phyloP scores from a whole-genome alignment of 2,329 filamentous ascomycete species.

The Verticillium albo-atrum region DNA sequence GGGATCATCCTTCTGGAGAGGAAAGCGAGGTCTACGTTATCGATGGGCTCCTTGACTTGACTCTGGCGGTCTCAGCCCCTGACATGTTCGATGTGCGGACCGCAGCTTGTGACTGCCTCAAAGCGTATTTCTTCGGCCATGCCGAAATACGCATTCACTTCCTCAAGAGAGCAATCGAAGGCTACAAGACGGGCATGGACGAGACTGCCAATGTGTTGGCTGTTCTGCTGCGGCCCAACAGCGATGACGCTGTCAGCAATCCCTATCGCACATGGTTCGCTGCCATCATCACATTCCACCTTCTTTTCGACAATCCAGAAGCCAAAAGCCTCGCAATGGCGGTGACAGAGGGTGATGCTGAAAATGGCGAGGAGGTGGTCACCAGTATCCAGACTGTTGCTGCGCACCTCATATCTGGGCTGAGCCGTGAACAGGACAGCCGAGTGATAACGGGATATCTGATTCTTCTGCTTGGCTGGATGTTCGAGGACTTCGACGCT shows the following conservation, averaged over 20 bases:
- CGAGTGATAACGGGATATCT: slow-evolving; percentile 79
- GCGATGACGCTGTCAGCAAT: slow-evolving; percentile 61
- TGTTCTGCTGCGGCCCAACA: slow-evolving; percentile 67
- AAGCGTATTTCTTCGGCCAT: slow-evolving; percentile 86
- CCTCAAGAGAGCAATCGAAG: slow-evolving; percentile 80
- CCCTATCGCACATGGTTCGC: slow-evolving; percentile 91
- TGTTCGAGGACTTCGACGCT: slow-evolving; percentile 87
- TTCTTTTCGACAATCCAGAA: slow-evolving; percentile 74
- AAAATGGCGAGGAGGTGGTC: slow-evolving; percentile 88
- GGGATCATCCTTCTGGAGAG: slow-evolving; percentile 45
- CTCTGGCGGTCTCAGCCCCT: slow-evolving; percentile 62
- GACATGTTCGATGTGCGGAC: slow-evolving; percentile 75
- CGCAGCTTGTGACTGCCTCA: slow-evolving; percentile 84
- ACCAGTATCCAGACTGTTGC: slow-evolving; percentile 88
- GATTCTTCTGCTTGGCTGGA: slow-evolving; percentile 83
- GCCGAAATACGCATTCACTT: slow-evolving; percentile 80
- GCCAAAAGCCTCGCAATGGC: slow-evolving; percentile 77
- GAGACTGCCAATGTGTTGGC: slow-evolving; percentile 86
- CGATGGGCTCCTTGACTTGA: slow-evolving; percentile 82
- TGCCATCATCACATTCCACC: slow-evolving; percentile 77
- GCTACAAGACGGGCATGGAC: slow-evolving; percentile 71
- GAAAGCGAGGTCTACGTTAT: slow-evolving; percentile 69
- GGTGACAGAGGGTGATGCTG: slow-evolving; percentile 84
- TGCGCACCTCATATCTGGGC: slow-evolving; percentile 75
- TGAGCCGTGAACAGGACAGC: slow-evolving; percentile 73